phyloP scores from a whole-genome alignment of 2,329 filamentous ascomycete genomes.

The Colletotrichum karsti region DNA sequence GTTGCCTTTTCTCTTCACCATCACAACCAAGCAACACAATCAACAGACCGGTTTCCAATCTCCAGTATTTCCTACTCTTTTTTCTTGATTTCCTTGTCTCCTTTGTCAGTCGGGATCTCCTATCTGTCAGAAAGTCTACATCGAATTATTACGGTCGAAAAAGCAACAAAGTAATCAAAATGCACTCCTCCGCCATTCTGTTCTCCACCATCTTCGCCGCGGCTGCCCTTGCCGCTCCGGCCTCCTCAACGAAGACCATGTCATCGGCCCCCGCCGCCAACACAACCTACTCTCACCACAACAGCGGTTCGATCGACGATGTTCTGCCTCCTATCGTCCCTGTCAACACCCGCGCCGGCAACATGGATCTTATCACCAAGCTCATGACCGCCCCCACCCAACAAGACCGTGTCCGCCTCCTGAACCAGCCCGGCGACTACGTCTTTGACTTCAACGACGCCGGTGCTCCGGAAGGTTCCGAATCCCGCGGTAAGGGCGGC shows the following conservation, averaged over 20 bases:
- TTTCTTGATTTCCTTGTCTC: background rate
- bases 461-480: conserved; percentile 16
- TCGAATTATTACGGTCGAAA: background rate
- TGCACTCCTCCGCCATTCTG: conserved; percentile 26
- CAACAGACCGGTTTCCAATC: background rate
- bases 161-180: background rate
- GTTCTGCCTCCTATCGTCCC: conserved; percentile 37
- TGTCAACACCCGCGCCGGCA: conserved; percentile 53
- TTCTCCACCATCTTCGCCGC: conserved; percentile 28
- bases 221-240: conserved; percentile 27
- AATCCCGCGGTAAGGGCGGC: conserved; percentile 45
- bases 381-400: conserved; percentile 45
- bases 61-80: background rate
- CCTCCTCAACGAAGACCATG: background rate
- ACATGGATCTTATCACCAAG: conserved; percentile 55
- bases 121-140: background rate
- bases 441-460: conserved; percentile 51
- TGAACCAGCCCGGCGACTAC: conserved; percentile 46
- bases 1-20: background rate
- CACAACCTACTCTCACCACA: background rate
- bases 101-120: conserved; percentile 2
- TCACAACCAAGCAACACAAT: background rate
- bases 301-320: conserved; percentile 29
- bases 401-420: conserved; percentile 40
- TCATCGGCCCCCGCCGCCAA: background rate